A percentile compares a stretch with the other conserved stretches of the same genome.
These are phyloP conservation scores for Verticillium tricorpus DNA, from an alignment of 2,329 filamentous ascomycete genomes.

Conservation along the genomic window DNA sequence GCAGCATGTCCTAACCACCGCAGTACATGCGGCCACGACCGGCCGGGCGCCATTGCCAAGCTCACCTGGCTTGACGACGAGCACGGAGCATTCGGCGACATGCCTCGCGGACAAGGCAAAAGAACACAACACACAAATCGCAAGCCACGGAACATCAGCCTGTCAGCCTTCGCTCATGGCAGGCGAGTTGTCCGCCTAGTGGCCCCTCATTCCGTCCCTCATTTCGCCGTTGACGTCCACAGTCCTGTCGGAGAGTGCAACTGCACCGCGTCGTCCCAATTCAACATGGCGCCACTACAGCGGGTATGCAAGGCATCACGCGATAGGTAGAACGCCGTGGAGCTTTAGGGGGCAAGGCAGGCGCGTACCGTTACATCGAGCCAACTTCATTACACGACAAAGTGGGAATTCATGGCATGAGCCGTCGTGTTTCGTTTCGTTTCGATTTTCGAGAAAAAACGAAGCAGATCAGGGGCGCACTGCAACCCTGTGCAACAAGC, in stretches of 20 bases:
- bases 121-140: too few species aligned
- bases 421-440: not conserved
- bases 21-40: not conserved
- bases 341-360: not conserved
- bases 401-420: not conserved
- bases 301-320: not conserved
- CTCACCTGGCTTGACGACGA: not conserved
- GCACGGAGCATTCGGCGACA: too few species aligned
- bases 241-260: not conserved
- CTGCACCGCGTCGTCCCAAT: not conserved
- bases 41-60: not conserved
- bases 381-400: not conserved
- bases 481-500: not conserved
- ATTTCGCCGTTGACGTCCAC: not conserved
- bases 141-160: too few species aligned
- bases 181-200: too few species aligned
- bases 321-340: not conserved
- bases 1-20: not conserved
- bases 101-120: too few species aligned
- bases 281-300: not conserved
- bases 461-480: not conserved
- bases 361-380: not conserved
- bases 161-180: too few species aligned
- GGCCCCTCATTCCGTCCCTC: too few species aligned
- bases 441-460: not conserved